Evolutionary conservation across 228 moss, liverwort and hornwort genomes (phyloP).

Genomic region (Sphagnum magellanicum): DNA sequence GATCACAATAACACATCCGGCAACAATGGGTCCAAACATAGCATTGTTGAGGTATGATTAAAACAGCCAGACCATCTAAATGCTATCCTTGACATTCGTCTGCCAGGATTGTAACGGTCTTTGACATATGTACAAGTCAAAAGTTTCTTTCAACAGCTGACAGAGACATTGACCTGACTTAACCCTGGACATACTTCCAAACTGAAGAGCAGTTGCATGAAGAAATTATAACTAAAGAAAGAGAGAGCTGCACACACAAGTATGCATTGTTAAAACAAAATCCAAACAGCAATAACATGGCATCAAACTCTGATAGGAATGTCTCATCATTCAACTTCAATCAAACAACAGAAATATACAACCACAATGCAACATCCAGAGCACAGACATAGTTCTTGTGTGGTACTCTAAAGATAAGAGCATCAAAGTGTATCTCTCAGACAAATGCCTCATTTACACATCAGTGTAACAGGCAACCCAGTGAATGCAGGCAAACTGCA

Average conservation of each 20-base stretch:
- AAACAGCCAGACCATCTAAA: slow-evolving; percentile 14
- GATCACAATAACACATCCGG: slow-evolving; percentile 20
- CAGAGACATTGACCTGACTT: slow-evolving; percentile 49
- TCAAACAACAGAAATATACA: no score
- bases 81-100: slow-evolving; percentile 14
- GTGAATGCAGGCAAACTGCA: slow-evolving; percentile 2
- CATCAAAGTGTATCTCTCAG: slow-evolving; percentile 13
- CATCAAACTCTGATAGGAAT: no score
- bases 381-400: no score
- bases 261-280: no score
- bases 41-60: slow-evolving; percentile 16
- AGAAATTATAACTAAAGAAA: no score
- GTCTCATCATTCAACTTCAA: no score
- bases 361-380: no score
- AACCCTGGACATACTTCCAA: slow-evolving; percentile 9
- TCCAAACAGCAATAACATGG: no score
- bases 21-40: slow-evolving; percentile 36
- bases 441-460: slow-evolving; percentile 35
- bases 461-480: slow-evolving; percentile 36
- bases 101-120: slow-evolving; percentile 48
- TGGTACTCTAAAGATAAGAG: no score
- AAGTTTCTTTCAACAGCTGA: slow-evolving; percentile 2
- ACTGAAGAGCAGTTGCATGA: no score
- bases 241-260: no score
- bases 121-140: slow-evolving; percentile 19